Evolutionary conservation across 1,139 yeast species (phyloP), one percentile per base, ranked within the genome.

Genomic region (Eremothecium coryli): DNA sequence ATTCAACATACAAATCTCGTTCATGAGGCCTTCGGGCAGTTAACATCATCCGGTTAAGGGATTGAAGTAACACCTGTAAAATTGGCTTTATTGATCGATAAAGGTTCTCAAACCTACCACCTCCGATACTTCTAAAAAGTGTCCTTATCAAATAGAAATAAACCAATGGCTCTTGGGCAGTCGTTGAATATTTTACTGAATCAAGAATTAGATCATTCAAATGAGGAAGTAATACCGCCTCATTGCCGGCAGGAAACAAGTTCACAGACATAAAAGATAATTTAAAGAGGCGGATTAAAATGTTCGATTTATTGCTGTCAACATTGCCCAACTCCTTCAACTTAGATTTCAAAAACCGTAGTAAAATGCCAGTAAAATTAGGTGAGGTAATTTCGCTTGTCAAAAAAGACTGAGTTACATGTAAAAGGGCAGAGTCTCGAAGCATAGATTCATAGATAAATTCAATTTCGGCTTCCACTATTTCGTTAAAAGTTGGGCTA

Each of bases 191-290:
- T 41, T 77, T 77, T 56, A 93, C 65, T 0, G 94, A 84, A 38
- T 81, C 80, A 43, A 90, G 64, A 28, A 93, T 86, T 49, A 93
- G 65, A 43, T 79, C 76, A 50, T 84, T 82, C 48, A 90, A 67
- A 51, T 90, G 95, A 0, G 96, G 96, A 32, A 85, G 65, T 10
- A 93, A 70, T 4, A 90, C 95, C 30, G 75, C 67, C 58, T 93
- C 98, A 53, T 90, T 93, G 4, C 81, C 73, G 4, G 79, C 66
- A 0, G 98, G 97, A 55, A 85, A 90, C 37, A 90, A 64, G 48
- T 84, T 90, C 3, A 93, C 96, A 2, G 96, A 88, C 95, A 90
- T 85, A 56, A 90, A 88, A 47, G 95, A 85, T 30, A 90, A 65
- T 58, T 88, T 90, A 71, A 86, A 90, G 29, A 93, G 64, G 36